Base-by-base conservation (phyloP, 139 green algal species). In the Desmodesmus armatus region DNA sequence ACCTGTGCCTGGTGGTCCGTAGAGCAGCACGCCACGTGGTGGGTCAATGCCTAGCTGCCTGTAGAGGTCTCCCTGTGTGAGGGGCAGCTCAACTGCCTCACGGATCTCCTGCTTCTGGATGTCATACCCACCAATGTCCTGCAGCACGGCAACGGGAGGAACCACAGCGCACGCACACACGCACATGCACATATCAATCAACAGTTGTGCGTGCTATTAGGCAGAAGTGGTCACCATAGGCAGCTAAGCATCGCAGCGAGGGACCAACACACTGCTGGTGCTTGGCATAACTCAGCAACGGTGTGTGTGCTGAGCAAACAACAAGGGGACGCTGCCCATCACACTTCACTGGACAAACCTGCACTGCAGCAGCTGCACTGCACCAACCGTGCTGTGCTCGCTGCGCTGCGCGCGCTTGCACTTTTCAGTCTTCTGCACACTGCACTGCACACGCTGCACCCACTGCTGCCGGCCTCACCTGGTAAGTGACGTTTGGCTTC, bases 81-180 rank as follows among this genome's bases (percentile, higher is more conserved):
- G 90, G 21, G 98, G 98, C 85, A 99, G 94, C 94, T 99, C 98
- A 73, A 99, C 98, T 35, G 98, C 98, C 90, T 99, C 98, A 47
- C 94, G 92, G 88, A 99, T 99, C 89, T 99, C 98, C 91, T 99
- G 98, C 88, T 99, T 99, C 91, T 99, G 98, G 58, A 98, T 97
- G 88, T 99, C 98, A 73, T 97, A 94, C 29, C 98, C 98, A 67
- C 98, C 98, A 84, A 99, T 98, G 89, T 99, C 97, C 88, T 96
- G 73, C 49, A 80, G 6, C 66, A n/a, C 7, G 58, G 17, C 58
- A n/a, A n/a, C 58, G 58, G 58, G 6, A n/a, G 33, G 15, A 35
- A 39, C 3, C 23, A n/a, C 15, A 58, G 71, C 71, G 29, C 40
- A 63, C 41, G 17, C n/a, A 40, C 9, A 27, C 62, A 71, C 25